Conservation (phyloP, 2,329 filamentous ascomycete species). For the Penicillium sp. region DNA sequence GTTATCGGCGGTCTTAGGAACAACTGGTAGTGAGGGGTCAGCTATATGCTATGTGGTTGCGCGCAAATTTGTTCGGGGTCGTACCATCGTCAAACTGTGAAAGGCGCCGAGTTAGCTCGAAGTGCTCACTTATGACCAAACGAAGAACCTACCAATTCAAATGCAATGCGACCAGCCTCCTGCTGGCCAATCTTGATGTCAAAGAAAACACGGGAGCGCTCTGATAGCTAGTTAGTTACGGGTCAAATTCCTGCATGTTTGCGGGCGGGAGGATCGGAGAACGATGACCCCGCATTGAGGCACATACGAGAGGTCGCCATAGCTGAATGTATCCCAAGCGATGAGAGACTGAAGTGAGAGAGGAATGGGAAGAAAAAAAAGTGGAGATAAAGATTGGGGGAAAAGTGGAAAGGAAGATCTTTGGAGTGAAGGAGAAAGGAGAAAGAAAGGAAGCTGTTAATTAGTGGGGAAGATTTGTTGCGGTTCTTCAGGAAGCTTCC, state of each 20-base stretch:
- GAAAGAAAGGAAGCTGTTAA: conserved; percentile 9
- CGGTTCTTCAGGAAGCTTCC: conserved; percentile 44
- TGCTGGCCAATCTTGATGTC: conserved; percentile 80
- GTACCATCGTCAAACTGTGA: conserved; percentile 51
- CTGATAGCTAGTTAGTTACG: conserved; percentile 27
- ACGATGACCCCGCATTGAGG: conserved; percentile 26
- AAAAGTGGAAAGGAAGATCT: conserved; percentile 6
- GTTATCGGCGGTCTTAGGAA: conserved; percentile 95
- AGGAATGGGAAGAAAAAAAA: neutral
- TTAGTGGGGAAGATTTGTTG: conserved; percentile 18
- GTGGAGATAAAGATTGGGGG: conserved; percentile 1
- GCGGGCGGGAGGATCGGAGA: conserved; percentile 14
- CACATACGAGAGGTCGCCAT: conserved; percentile 42
- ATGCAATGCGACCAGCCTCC: conserved; percentile 73
- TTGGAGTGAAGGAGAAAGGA: conserved; percentile 3
- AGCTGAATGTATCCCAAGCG: conserved; percentile 2
- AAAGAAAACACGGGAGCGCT: conserved; percentile 84
- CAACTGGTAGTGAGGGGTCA: conserved; percentile 50
- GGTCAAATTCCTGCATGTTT: conserved; percentile 10
- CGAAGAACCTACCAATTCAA: conserved; percentile 70
- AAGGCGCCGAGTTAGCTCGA: conserved; percentile 20
- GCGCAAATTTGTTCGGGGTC: conserved; percentile 8
- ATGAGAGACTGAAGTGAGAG: neutral
- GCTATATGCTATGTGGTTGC: neutral
- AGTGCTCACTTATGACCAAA: conserved; percentile 2